Conservation (phyloP, 305 asterid species). For the Fraxinus ornus region DNA sequence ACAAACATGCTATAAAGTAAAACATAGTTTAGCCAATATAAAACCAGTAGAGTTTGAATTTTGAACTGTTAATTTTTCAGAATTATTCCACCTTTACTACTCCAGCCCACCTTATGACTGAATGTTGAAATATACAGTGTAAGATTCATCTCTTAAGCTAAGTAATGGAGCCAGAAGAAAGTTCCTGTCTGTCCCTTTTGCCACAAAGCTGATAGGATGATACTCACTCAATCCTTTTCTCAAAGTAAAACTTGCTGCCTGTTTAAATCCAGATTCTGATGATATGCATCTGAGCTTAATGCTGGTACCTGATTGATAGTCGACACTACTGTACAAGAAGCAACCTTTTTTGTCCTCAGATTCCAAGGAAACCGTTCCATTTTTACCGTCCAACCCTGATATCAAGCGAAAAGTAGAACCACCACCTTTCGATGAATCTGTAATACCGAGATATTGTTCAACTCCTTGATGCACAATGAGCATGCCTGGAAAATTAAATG, state of each 20-base stretch:
- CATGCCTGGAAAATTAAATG: constrained; percentile 58
- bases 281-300: constrained; percentile 44
- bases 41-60: background rate
- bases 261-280: constrained; percentile 31
- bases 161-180: constrained; percentile 58
- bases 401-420: constrained; percentile 43
- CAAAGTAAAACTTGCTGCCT: constrained; percentile 53
- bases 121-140: constrained; percentile 71
- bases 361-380: constrained; percentile 52
- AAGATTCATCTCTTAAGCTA: constrained; percentile 72
- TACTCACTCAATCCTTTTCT: constrained; percentile 48
- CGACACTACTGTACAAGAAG: constrained; percentile 35
- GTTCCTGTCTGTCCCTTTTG: constrained; percentile 57
- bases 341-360: constrained; percentile 49
- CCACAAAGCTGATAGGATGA: constrained; percentile 76
- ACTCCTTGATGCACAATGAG: constrained; percentile 42
- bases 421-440: constrained; percentile 23
- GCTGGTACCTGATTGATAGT: constrained; percentile 21
- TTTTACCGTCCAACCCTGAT: constrained; percentile 49
- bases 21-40: background rate
- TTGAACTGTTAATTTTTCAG: background rate
- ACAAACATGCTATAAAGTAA: background rate
- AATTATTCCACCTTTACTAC: background rate
- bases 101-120: constrained; percentile 14
- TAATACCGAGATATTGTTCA: constrained; percentile 38